Percentiles rank a stretch among this genome's conserved stretches.
Conservation (phyloP, 1,139 yeast species). For the Suhomyces bolitotheri region DNA sequence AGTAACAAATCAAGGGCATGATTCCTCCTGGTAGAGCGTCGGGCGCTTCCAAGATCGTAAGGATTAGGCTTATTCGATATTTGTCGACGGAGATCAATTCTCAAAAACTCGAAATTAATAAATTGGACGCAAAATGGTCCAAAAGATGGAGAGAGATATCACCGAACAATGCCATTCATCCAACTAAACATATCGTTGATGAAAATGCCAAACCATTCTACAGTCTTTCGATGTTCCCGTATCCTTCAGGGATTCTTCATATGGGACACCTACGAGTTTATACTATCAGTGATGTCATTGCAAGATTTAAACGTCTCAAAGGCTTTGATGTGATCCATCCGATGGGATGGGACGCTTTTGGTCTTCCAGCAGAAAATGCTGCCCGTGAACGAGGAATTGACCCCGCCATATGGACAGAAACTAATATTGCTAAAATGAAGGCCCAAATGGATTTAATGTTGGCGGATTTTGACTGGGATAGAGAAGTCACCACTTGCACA, state of each 20-base stretch:
- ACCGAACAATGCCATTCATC: constrained; percentile 44
- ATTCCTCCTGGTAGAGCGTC: neutral
- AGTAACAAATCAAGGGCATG: neutral
- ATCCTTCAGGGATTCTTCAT: constrained; percentile 90
- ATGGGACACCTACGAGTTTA: constrained; percentile 93
- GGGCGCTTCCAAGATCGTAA: neutral
- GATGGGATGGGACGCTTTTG: constrained; percentile 99
- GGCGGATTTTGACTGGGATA: constrained; percentile 92
- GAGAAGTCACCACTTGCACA: constrained; percentile 83
- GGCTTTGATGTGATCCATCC: constrained; percentile 87
- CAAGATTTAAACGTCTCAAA: constrained; percentile 73
- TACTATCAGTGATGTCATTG: constrained; percentile 81
- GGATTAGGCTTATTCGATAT: neutral
- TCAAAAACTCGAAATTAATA: constrained; percentile 16
- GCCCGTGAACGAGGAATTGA: constrained; percentile 82
- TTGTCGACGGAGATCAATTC: neutral
- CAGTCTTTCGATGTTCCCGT: constrained; percentile 88
- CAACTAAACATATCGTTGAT: constrained; percentile 35
- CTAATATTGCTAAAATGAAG: constrained; percentile 80
- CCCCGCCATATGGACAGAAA: constrained; percentile 80
- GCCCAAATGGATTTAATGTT: constrained; percentile 74
- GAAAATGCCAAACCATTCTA: constrained; percentile 49
- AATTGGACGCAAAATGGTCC: constrained; percentile 55
- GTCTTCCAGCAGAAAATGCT: constrained; percentile 97
- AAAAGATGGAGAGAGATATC: constrained; percentile 48